phyloP scores from a whole-genome alignment of 164 flowering plant species.

The Taxillus chinensis region DNA sequence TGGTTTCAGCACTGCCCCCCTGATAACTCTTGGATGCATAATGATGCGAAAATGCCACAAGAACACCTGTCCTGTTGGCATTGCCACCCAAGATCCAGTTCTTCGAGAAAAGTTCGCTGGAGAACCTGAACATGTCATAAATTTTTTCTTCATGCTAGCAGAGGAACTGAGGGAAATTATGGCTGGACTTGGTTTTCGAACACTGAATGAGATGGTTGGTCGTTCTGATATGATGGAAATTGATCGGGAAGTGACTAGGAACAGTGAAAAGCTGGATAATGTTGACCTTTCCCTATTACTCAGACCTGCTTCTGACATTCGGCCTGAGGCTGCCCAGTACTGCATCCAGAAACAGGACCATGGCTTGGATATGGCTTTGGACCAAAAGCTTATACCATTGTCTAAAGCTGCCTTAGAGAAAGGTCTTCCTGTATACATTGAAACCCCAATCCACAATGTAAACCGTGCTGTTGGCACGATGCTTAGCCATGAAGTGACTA shows the following conservation, averaged over 20 bases:
- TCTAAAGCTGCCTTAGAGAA: constrained; percentile 70
- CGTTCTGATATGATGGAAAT: constrained; percentile 95
- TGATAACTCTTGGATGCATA: constrained; percentile 95
- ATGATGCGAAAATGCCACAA: constrained; percentile 99
- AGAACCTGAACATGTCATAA: constrained; percentile 95
- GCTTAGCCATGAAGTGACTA: constrained; percentile 98
- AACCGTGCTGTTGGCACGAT: constrained; percentile 98
- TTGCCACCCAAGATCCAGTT: constrained; percentile 99
- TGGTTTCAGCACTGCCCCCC: constrained; percentile 99
- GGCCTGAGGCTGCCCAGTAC: constrained; percentile 90
- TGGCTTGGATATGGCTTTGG: constrained; percentile 92
- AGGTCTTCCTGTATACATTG: constrained; percentile 76
- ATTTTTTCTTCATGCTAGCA: constrained; percentile 97
- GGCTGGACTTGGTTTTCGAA: constrained; percentile 83
- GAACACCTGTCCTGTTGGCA: constrained; percentile 98
- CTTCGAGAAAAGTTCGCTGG: constrained; percentile 98
- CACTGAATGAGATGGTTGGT: constrained; percentile 92
- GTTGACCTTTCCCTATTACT: constrained; percentile 82
- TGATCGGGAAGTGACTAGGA: constrained; percentile 62
- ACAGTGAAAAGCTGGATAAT: constrained; percentile 82
- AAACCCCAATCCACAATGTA: constrained; percentile 62
- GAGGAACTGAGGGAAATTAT: constrained; percentile 93
- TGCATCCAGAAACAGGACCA: constrained; percentile 96
- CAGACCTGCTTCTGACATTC: constrained; percentile 78
- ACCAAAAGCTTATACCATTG: constrained; percentile 53